Percentiles rank a stretch among this genome's conserved stretches.
Evolutionary conservation across 116 monocot genomes (phyloP).

Genomic region (Trichopus zeylanicus): DNA sequence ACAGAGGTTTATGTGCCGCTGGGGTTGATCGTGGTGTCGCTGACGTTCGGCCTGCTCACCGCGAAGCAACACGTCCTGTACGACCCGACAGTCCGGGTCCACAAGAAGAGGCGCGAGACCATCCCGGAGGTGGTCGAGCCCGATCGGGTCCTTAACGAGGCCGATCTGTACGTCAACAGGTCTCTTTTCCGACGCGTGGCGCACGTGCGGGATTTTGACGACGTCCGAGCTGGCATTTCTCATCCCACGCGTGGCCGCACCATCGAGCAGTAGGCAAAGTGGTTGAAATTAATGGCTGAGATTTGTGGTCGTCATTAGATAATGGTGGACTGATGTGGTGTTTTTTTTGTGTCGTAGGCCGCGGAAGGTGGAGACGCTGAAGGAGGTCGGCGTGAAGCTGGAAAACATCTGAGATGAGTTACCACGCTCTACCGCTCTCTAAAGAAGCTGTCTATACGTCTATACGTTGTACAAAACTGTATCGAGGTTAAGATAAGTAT

Average conservation of each 20-base stretch:
- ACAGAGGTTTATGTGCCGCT: not conserved
- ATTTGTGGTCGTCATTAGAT: too few relatives aligned
- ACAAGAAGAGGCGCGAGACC: conserved; percentile 9
- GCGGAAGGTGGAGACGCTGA: too few relatives aligned
- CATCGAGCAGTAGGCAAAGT: conserved; percentile 1
- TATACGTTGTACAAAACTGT: too few relatives aligned
- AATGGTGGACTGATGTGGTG: too few relatives aligned
- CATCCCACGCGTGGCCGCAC: conserved; percentile 15
- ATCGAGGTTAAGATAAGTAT: too few relatives aligned
- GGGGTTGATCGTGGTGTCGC: not conserved
- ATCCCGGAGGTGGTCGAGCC: conserved; percentile 27
- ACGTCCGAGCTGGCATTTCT: conserved; percentile 12
- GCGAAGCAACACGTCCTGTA: conserved; percentile 10
- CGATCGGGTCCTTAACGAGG: conserved; percentile 17
- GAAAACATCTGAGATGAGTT: too few relatives aligned
- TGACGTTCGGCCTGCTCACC: not conserved
- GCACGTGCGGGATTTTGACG: conserved; percentile 23
- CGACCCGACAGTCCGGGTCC: conserved; percentile 1
- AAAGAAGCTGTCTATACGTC: too few relatives aligned
- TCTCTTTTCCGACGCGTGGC: conserved; percentile 41
- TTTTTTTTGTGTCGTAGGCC: too few relatives aligned
- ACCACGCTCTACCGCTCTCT: too few relatives aligned
- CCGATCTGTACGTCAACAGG: conserved; percentile 14
- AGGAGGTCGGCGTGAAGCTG: too few relatives aligned
- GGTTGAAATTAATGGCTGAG: too few relatives aligned